Conservation (phyloP, 2,329 filamentous ascomycete genomes). For the Colletotrichum orchidophilum region DNA sequence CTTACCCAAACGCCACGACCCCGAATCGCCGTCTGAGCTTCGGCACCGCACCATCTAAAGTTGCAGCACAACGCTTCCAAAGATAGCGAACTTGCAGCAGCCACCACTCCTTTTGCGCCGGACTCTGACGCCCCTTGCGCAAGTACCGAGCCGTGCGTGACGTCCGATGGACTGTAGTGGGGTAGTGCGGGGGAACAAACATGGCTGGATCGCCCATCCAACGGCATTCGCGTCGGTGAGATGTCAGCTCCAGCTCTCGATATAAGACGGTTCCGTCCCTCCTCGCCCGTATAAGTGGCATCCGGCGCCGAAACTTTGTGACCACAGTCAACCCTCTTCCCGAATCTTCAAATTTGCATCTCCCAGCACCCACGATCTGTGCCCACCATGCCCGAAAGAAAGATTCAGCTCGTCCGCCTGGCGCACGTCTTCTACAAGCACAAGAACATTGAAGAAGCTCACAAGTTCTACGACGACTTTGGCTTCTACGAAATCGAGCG, state of each 20-base stretch:
- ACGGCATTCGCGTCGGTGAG: neutral
- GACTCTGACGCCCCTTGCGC: conserved; percentile 5
- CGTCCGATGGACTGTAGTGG: conserved; percentile 31
- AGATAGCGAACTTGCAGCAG: neutral
- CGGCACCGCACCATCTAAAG: conserved; percentile 23
- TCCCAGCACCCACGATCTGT: neutral
- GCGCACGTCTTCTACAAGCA: conserved; percentile 61
- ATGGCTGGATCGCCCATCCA: conserved; percentile 8
- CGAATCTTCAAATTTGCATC: neutral
- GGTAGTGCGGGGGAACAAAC: conserved; percentile 32
- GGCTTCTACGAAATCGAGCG: conserved; percentile 53
- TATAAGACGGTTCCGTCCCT: neutral
- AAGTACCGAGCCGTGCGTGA: conserved; percentile 30
- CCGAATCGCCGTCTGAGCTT: conserved; percentile 24
- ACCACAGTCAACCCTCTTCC: neutral
- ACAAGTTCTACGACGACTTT: conserved; percentile 57
- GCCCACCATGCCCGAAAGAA: conserved; percentile 25
- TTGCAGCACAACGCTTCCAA: neutral
- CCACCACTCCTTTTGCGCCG: neutral
- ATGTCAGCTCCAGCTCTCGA: neutral
- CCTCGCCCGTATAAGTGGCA: too few species aligned
- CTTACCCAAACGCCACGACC: conserved; percentile 10
- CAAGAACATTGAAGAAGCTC: conserved; percentile 51
- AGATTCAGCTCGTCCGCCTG: conserved; percentile 49
- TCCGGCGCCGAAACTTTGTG: neutral